Evolutionary conservation across 129 eudicot genomes (phyloP).

Genomic region (Escallonia herrerae): DNA sequence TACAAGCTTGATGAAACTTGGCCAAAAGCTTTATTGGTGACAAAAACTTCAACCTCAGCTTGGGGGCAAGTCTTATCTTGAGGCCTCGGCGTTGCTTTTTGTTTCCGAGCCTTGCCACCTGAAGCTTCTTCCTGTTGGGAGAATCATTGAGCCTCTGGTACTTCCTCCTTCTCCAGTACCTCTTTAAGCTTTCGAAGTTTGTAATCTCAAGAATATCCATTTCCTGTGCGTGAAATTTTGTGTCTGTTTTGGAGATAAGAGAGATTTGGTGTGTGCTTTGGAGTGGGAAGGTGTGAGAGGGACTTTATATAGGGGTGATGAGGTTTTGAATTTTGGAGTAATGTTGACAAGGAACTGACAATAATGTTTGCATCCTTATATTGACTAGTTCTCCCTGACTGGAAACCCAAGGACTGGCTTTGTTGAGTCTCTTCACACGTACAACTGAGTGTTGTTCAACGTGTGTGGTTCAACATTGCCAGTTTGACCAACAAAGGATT

Average conservation of each 20-base stretch:
- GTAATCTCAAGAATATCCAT: slow-evolving; percentile 6
- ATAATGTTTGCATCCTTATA: too few relatives aligned
- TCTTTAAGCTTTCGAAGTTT: slow-evolving; percentile 11
- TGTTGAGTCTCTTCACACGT: too few relatives aligned
- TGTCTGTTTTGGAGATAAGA: neutral
- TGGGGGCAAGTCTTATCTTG: neutral
- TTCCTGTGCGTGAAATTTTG: neutral
- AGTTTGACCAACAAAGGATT: too few relatives aligned
- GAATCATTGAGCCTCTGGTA: slow-evolving; percentile 14
- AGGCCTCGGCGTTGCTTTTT: neutral
- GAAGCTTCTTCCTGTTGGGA: slow-evolving; percentile 4
- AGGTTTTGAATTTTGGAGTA: neutral
- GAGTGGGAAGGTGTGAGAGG: neutral
- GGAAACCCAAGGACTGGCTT: too few relatives aligned
- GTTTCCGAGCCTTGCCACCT: slow-evolving; percentile 12
- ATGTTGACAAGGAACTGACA: too few relatives aligned
- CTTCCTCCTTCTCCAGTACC: slow-evolving; percentile 19
- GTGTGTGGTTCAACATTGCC: too few relatives aligned
- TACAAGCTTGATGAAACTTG: slow-evolving; percentile 6
- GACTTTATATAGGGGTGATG: neutral
- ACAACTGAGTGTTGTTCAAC: too few relatives aligned
- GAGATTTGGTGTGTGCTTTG: neutral
- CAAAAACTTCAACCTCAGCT: slow-evolving; percentile 6
- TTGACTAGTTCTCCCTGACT: too few relatives aligned
- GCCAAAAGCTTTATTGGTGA: slow-evolving; percentile 11